A percentile compares a stretch with the other conserved stretches of the same genome.
Conservation (phyloP, 306 rosid genomes). For the Cotoneaster glaucophyllus region DNA sequence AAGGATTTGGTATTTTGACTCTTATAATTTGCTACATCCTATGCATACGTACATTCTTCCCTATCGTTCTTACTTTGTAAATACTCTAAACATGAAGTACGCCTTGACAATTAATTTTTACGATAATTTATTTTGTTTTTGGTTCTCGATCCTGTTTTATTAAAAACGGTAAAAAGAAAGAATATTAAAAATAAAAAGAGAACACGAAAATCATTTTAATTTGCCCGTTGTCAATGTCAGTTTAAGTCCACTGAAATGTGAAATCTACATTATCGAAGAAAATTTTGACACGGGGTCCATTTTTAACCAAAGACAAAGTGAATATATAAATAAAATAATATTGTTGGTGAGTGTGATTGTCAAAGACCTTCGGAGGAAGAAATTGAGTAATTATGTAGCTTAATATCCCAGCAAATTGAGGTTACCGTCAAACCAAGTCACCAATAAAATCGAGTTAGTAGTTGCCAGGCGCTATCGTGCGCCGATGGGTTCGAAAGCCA, state of each 20-base stretch:
- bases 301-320: background rate
- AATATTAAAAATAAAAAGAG: too few species aligned
- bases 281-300: background rate
- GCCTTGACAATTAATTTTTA: too few species aligned
- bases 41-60: too few species aligned
- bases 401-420: conserved; percentile 22
- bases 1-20: too few species aligned
- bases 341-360: background rate
- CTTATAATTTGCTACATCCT: too few species aligned
- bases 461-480: background rate
- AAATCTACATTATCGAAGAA: background rate
- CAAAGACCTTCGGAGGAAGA: conserved; percentile 6
- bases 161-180: too few species aligned
- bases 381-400: conserved; percentile 20
- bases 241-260: background rate
- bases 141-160: too few species aligned
- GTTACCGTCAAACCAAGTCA: conserved; percentile 25
- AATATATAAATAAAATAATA: background rate
- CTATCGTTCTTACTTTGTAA: too few species aligned
- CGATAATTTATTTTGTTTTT: too few species aligned
- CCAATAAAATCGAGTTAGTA: background rate
- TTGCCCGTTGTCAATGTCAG: background rate
- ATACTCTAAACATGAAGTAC: too few species aligned
- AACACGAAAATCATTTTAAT: too few species aligned
- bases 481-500: conserved; percentile 3